phyloP scores from a whole-genome alignment of 2,329 filamentous ascomycete species.

The Zymoseptoria tritici region DNA sequence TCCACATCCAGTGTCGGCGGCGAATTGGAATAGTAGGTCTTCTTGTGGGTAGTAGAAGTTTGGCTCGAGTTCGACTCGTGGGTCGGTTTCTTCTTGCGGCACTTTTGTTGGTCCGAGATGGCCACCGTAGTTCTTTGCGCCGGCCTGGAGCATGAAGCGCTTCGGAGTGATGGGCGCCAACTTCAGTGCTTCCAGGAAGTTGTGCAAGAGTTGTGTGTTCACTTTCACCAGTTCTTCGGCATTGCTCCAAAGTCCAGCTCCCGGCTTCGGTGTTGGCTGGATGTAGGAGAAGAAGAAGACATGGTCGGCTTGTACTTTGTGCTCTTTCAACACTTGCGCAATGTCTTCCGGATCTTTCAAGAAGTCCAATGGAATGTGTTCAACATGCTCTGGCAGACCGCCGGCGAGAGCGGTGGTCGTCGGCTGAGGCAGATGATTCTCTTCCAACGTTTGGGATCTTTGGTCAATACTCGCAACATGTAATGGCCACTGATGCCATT shows the following conservation, averaged over 20 bases:
- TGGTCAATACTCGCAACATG: constrained; percentile 42
- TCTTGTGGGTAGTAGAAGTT: constrained; percentile 53
- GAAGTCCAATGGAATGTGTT: constrained; percentile 33
- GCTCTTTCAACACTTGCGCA: constrained; percentile 28
- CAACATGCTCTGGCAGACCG: constrained; percentile 20
- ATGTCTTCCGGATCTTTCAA: constrained; percentile 32
- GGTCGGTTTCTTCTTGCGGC: constrained; percentile 43
- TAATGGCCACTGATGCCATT: constrained; percentile 49
- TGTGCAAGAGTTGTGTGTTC: constrained; percentile 43
- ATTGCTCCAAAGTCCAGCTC: constrained; percentile 42
- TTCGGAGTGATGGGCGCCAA: constrained; percentile 38
- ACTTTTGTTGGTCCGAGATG: constrained; percentile 41
- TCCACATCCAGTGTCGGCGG: constrained; percentile 29
- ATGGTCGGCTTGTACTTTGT: constrained; percentile 34
- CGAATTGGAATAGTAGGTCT: constrained; percentile 40
- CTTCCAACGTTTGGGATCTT: constrained; percentile 43
- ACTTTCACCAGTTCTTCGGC: constrained; percentile 44
- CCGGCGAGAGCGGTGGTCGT: constrained; percentile 35
- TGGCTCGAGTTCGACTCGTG: constrained; percentile 36
- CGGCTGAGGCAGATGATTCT: constrained; percentile 47
- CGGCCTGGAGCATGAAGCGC: constrained; percentile 46
- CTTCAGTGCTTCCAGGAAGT: constrained; percentile 43
- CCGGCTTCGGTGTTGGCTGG: constrained; percentile 42
- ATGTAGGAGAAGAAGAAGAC: constrained; percentile 51
- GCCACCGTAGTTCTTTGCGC: constrained; percentile 46